Evolutionary conservation across 257 asterid species (phyloP).

Genomic region (Ophiorrhiza pumila): DNA sequence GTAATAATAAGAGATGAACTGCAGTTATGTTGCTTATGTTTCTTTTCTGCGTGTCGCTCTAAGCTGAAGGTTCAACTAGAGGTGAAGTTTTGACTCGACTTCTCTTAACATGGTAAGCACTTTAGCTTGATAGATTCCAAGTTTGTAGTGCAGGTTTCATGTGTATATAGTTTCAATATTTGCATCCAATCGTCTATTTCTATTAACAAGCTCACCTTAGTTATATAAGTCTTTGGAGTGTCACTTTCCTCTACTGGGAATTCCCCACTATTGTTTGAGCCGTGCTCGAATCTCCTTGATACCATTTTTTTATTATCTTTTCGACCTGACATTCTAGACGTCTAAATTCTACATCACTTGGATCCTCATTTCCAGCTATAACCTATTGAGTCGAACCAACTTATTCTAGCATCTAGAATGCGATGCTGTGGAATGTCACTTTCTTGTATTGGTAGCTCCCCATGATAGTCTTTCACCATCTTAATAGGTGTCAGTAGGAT

Average conservation of each 20-base stretch:
- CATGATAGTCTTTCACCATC: too few relatives aligned
- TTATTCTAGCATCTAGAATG: too few relatives aligned
- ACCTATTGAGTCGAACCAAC: too few relatives aligned
- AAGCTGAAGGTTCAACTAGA: conserved; percentile 1
- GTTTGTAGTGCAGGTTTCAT: neutral
- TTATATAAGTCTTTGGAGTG: neutral
- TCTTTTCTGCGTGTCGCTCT: neutral
- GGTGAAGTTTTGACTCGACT: neutral
- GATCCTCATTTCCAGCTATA: too few relatives aligned
- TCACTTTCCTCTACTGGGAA: neutral
- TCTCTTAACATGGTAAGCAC: neutral
- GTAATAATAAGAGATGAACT: neutral
- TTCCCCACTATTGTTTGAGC: neutral
- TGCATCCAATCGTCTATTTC: neutral
- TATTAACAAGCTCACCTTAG: neutral
- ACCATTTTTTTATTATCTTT: too few relatives aligned
- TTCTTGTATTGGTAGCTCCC: too few relatives aligned
- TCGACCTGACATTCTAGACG: too few relatives aligned
- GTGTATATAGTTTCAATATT: neutral
- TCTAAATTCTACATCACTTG: too few relatives aligned
- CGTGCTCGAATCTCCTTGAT: neutral
- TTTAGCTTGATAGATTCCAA: neutral
- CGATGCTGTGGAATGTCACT: too few relatives aligned
- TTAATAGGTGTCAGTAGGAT: neutral
- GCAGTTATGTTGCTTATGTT: neutral